phyloP scores from a whole-genome alignment of 441 rosid species.

The Erysimum cheiri region DNA sequence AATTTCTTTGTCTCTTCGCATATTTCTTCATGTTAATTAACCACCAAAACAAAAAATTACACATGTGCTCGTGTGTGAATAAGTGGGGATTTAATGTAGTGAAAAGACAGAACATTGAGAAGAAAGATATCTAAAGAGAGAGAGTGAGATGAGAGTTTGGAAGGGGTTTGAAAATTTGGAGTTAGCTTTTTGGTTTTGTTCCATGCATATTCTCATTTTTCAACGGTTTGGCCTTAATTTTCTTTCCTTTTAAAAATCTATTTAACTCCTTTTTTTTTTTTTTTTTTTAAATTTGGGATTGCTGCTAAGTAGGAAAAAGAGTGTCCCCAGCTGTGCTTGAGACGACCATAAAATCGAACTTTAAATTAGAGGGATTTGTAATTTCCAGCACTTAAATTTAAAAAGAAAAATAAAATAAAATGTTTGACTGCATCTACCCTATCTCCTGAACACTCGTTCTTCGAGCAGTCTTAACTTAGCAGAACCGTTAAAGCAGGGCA shows the following conservation, averaged over 20 bases:
- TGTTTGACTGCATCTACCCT: too few relatives aligned
- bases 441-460: too few relatives aligned
- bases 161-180: conserved; percentile 19
- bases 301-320: conserved; percentile 35
- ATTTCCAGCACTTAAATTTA: conserved; percentile 7
- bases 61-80: conserved; percentile 35
- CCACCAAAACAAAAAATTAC: not conserved
- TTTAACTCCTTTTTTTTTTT: not conserved
- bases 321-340: conserved; percentile 32
- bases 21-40: conserved; percentile 15
- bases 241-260: not conserved
- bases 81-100: conserved; percentile 40
- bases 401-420: too few relatives aligned
- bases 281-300: conserved; percentile 29
- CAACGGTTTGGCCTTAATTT: conserved; percentile 39
- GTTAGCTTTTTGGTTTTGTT: conserved; percentile 39
- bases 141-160: conserved; percentile 11
- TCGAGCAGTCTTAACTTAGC: too few relatives aligned
- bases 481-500: too few relatives aligned
- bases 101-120: conserved; percentile 39
- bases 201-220: conserved; percentile 37
- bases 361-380: conserved; percentile 13
- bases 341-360: conserved; percentile 3
- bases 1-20: not conserved
- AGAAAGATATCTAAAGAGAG: conserved; percentile 27